Base-by-base conservation (phyloP, 2,329 filamentous ascomycete species). In the Lachnellula arida region DNA sequence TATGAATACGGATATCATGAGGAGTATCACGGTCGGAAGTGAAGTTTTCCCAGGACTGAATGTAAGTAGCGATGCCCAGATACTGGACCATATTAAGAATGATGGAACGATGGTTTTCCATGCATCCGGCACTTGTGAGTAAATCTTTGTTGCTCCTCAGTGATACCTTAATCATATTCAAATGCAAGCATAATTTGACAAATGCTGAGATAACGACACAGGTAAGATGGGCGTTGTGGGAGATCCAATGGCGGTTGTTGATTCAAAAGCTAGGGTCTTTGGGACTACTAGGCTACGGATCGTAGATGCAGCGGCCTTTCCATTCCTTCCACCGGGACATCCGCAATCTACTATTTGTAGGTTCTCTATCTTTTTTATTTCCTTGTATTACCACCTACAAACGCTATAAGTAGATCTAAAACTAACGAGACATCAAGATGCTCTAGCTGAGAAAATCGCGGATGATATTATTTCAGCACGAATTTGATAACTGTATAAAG, bases 201-300 rank as follows among this genome's bases (percentile, higher is more conserved):
- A 40, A 50, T 22, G 19, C 12, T 9, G 22, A 50, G 32, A 40
- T 19, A 50, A 22, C n/a, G 12, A 19, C 12, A 40, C n/a, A 17
- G n/a, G 39, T 15, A 78, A 76, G 65, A 85, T 86, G 81, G 82
- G 81, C 0, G 73, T 68, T 53, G 14, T 54, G 0, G 73, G 64
- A 2, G 75, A 77, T 15, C 9, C 34, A 7, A 72, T 75, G 23
- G 60, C 62, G 2, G 63, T 65, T 28, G 59, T 64, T 22, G 63
- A 65, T 52, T 49, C 57, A 1, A 47, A 60, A 28, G 54, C 54
- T 4, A 59, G 46, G 22, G 63, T 64, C 4, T 56, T 59, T 52
- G 62, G 63, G 2, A 49, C 51, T 3, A 35, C 52, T 12, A 44
- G 42, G 1, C 22, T 65, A 14, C 49, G 62, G 17, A 62, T 65